These are phyloP conservation scores for Kuraishia ogatae DNA, from an alignment of 805 yeast species.

Conservation along the genomic window DNA sequence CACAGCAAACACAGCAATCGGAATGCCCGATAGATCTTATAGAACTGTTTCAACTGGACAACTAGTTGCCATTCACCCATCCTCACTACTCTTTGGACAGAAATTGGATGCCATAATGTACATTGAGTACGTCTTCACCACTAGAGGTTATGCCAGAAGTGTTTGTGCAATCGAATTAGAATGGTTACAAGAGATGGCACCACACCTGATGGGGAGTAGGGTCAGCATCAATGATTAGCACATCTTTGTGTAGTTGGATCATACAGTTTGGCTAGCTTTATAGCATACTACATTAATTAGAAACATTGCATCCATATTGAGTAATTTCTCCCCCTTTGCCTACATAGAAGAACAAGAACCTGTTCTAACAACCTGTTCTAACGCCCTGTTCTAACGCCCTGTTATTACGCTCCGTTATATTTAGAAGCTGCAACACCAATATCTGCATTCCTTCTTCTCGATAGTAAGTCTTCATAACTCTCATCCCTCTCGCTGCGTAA, in stretches of 20 bases:
- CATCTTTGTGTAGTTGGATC: too few species aligned
- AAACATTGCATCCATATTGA: neutral
- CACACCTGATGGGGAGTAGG: conserved; percentile 45
- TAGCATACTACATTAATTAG: too few species aligned
- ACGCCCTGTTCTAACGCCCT: too few species aligned
- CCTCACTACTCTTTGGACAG: conserved; percentile 78
- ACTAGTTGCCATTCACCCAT: conserved; percentile 81
- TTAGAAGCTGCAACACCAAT: too few species aligned
- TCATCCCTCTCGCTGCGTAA: too few species aligned
- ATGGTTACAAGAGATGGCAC: conserved; percentile 83
- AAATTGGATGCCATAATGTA: conserved; percentile 85
- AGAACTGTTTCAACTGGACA: conserved; percentile 82
- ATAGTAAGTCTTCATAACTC: too few species aligned
- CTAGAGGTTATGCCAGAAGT: conserved; percentile 85
- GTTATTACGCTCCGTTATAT: too few species aligned
- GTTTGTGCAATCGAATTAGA: conserved; percentile 75
- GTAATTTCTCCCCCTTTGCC: too few species aligned
- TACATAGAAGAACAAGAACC: too few species aligned
- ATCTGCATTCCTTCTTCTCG: too few species aligned
- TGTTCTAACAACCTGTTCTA: too few species aligned
- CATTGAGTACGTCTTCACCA: conserved; percentile 87
- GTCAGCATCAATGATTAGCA: conserved; percentile 20
- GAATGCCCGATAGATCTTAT: conserved; percentile 90
- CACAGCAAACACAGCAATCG: conserved; percentile 84
- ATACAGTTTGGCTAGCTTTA: too few species aligned